Percentiles rank a stretch among this genome's conserved stretches.
These are phyloP conservation scores for Saccharomycopsis fibuligera DNA, from an alignment of 805 yeast species.

Conservation along the genomic window DNA sequence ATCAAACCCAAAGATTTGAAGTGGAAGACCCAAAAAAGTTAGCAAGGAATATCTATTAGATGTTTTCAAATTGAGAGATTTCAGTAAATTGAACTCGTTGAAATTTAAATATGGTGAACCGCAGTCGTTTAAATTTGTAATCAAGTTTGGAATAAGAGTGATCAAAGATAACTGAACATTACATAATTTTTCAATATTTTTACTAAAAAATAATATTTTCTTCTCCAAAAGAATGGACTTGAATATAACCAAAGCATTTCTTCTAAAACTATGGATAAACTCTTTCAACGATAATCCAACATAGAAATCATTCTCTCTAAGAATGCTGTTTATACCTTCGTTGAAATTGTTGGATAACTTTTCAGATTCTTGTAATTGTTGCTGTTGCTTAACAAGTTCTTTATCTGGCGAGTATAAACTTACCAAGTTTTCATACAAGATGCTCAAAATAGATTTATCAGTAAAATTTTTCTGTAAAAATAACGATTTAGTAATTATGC, in stretches of 20 bases:
- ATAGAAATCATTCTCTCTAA: conserved; percentile 53
- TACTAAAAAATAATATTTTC: conserved; percentile 68
- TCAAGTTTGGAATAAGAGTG: conserved; percentile 74
- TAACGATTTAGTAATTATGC: conserved; percentile 81
- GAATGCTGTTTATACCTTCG: conserved; percentile 29
- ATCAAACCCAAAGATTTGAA: conserved; percentile 78
- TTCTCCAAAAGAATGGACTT: conserved; percentile 76
- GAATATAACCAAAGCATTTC: conserved; percentile 56
- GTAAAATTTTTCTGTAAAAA: conserved; percentile 74
- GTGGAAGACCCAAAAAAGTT: conserved; percentile 79
- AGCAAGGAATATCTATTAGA: conserved; percentile 74
- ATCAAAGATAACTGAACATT: conserved; percentile 78
- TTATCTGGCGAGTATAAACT: conserved; percentile 29
- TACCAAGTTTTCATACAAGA: conserved; percentile 62
- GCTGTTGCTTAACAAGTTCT: background rate
- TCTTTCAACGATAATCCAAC: conserved; percentile 70
- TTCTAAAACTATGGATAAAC: conserved; percentile 51
- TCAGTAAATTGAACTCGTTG: conserved; percentile 42
- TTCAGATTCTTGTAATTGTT: conserved; percentile 4
- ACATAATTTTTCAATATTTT: conserved; percentile 73
- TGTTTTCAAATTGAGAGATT: conserved; percentile 64
- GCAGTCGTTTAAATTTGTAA: conserved; percentile 64
- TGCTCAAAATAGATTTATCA: conserved; percentile 61
- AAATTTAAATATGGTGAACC: conserved; percentile 70
- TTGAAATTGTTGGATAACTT: conserved; percentile 25